Evolutionary conservation across 2,329 filamentous ascomycete species (phyloP), one percentile per base, ranked within the genome.

Genomic region (Aureobasidium melanogenum): DNA sequence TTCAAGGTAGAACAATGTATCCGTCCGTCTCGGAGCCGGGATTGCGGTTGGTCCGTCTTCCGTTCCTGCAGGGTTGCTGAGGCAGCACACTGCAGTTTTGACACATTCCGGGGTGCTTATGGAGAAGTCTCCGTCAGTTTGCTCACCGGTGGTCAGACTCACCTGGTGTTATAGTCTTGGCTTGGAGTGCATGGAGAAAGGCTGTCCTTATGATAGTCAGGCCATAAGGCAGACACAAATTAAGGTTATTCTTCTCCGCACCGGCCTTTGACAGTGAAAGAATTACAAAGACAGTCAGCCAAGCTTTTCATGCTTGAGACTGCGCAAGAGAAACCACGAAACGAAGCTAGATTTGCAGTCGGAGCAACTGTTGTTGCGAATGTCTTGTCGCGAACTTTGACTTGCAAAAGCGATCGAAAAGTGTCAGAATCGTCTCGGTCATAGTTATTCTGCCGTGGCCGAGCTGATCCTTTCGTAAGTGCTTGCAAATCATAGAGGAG

Each of bases 61-160:
- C 54, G 54, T 46, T 39, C 55, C 55, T 58, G 41, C 43, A 30
- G 43, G 43, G 55, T 58, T 58, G 32, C 55, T 58, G 19, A 58
- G 43, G 55, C 55, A 58, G 43, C 55, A 57, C 22, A n/a, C n/a
- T n/a, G n/a, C n/a, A n/a, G n/a, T 39, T 36, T 43, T 43, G 38
- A 55, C 51, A 58, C 55, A 48, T 58, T 58, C 55, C 41, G 28
- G 55, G 43, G 43, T 30, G 6, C 24, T 30, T 8, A 19, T 55
- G 43, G 38, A 43, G 36, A 34, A 12, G 12, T n/a, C 15, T n/a
- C 15, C 26, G 24, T 34, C 28, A n/a, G n/a, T 5, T 48, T 3
- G 26, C 17, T 19, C 28, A 26, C 19, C 10, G 36, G 36, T 38
- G 14, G 8, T 14, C 32, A 5, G 1, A 10, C 32, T 28, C n/a